phyloP scores from a whole-genome alignment of 371 early-diverging fungal genomes.

The Lichtheimia ornata region DNA sequence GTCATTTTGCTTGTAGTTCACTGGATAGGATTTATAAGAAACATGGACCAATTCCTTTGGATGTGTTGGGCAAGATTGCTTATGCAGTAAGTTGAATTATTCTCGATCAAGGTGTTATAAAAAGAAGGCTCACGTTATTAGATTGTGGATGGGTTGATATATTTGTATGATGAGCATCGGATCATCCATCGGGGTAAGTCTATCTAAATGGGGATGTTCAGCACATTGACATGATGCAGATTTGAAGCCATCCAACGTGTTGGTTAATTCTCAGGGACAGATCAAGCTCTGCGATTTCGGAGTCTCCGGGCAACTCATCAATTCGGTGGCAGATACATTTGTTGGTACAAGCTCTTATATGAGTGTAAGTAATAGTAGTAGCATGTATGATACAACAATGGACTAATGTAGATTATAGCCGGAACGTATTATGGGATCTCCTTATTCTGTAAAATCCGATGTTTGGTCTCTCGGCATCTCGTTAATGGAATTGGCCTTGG shows the following conservation, averaged over 20 bases:
- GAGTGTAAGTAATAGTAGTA: slow-evolving; percentile 72
- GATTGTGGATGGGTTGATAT: slow-evolving; percentile 78
- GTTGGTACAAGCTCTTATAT: slow-evolving; percentile 92
- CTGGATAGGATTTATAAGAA: slow-evolving; percentile 80
- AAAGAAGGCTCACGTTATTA: slow-evolving; percentile 16
- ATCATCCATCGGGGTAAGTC: slow-evolving; percentile 83
- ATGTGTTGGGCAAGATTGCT: slow-evolving; percentile 76
- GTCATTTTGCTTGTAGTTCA: slow-evolving; percentile 42
- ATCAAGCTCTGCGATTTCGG: slow-evolving; percentile 93
- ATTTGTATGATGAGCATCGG: slow-evolving; percentile 81
- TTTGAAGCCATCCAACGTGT: slow-evolving; percentile 83
- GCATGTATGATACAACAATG: neutral
- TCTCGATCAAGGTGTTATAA: neutral
- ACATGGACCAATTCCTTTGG: slow-evolving; percentile 75
- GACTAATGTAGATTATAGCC: slow-evolving; percentile 58
- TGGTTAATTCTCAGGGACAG: slow-evolving; percentile 78
- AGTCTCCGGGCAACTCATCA: slow-evolving; percentile 79
- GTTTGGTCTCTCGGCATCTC: slow-evolving; percentile 96
- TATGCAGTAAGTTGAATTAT: slow-evolving; percentile 57
- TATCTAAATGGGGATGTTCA: neutral
- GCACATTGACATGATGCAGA: slow-evolving; percentile 35
- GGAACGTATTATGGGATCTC: slow-evolving; percentile 92
- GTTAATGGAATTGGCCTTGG: slow-evolving; percentile 89
- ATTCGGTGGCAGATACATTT: slow-evolving; percentile 88
- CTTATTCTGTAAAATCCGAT: slow-evolving; percentile 91